These are phyloP conservation scores for Carex parvula DNA, from an alignment of 176 grass and related monocot genomes.

Conservation along the genomic window DNA sequence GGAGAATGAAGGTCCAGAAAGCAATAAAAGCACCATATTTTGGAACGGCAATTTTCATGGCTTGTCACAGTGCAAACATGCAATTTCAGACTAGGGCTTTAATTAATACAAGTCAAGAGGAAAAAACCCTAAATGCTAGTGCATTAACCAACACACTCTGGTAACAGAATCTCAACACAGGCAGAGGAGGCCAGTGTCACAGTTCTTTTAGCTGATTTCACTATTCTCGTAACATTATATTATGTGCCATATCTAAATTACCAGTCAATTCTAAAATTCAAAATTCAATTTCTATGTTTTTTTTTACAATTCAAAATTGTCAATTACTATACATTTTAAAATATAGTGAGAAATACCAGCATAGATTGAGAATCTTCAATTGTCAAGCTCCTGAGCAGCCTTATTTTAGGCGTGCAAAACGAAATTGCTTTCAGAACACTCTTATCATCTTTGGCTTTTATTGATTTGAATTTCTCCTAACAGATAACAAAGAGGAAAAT, in stretches of 20 bases:
- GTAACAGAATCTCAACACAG: neutral
- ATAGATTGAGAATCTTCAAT: conserved; percentile 51
- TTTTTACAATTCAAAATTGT: neutral
- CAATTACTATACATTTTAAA: neutral
- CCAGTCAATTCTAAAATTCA: neutral
- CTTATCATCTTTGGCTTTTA: conserved; percentile 49
- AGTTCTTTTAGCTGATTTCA: neutral
- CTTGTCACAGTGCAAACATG: neutral
- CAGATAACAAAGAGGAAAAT: neutral
- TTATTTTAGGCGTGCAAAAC: conserved; percentile 62
- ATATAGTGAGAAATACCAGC: conserved; percentile 39
- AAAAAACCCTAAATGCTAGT: neutral
- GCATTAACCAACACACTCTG: neutral
- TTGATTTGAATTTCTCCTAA: conserved; percentile 66
- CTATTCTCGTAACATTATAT: neutral
- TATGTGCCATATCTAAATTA: neutral
- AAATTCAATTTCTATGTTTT: neutral
- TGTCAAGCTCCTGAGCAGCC: conserved; percentile 62
- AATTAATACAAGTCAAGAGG: neutral
- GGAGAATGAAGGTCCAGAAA: neutral
- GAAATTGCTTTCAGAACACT: conserved; percentile 50
- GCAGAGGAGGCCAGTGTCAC: neutral
- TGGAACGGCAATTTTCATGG: neutral
- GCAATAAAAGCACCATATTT: neutral
- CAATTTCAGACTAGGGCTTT: neutral